phyloP scores from a whole-genome alignment of 1,284 basidiomycete species.

The Meripilus lineatus region DNA sequence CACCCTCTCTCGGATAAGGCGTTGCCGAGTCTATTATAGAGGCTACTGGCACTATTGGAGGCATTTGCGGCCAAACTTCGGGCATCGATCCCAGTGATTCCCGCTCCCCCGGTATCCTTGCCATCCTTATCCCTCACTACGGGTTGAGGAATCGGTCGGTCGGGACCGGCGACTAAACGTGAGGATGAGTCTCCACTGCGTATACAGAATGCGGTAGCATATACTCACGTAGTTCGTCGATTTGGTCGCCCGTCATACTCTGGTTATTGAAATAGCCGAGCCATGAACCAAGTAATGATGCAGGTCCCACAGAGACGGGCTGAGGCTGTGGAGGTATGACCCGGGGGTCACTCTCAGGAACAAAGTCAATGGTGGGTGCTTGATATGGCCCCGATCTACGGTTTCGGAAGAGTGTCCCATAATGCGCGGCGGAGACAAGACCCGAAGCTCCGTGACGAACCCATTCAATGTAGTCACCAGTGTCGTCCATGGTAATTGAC shows the following conservation, averaged over 20 bases:
- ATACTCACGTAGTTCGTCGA: constrained; percentile 53
- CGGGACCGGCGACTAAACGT: constrained; percentile 54
- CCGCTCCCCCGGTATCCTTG: not conserved
- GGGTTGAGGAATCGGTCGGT: constrained; percentile 41
- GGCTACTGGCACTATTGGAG: constrained; percentile 36
- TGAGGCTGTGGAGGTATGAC: constrained; percentile 50
- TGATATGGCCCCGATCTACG: constrained; percentile 41
- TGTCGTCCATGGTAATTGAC: constrained; percentile 44
- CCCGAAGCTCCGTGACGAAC: constrained; percentile 28
- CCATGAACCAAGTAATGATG: constrained; percentile 51
- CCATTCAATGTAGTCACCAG: constrained; percentile 54
- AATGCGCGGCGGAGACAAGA: constrained; percentile 36
- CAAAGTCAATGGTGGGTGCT: constrained; percentile 46
- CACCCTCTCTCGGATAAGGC: constrained; percentile 64
- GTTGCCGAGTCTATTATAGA: constrained; percentile 43
- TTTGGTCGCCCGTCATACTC: constrained; percentile 46
- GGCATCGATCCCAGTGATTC: constrained; percentile 14
- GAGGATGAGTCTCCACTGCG: too few relatives aligned
- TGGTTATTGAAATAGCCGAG: constrained; percentile 27
- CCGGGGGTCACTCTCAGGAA: constrained; percentile 29
- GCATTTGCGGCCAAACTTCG: constrained; percentile 19
- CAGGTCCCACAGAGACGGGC: constrained; percentile 52
- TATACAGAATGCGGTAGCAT: constrained; percentile 4
- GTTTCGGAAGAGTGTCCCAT: constrained; percentile 56
- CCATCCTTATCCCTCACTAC: constrained; percentile 7